Evolutionary conservation across 1,139 yeast genomes (phyloP).

Genomic region (Protomyces macrosporus): DNA sequence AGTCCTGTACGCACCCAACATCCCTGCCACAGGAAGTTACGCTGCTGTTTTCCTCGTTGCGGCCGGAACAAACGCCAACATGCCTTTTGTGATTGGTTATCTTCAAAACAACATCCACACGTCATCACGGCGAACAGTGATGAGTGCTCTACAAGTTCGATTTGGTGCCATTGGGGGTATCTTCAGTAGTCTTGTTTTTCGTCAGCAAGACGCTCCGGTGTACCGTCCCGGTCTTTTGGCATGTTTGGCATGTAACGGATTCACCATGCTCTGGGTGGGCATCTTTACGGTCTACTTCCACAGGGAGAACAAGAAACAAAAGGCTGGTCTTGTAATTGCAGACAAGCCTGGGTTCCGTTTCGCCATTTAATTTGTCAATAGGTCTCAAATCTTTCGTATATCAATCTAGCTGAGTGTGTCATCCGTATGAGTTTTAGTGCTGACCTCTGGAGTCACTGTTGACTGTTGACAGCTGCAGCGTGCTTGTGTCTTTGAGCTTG

Average conservation of each 20-base stretch:
- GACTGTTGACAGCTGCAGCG: too few species aligned
- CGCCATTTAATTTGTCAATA: not conserved
- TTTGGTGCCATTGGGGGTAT: constrained; percentile 1
- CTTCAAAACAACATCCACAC: constrained; percentile 36
- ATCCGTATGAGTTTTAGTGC: too few species aligned
- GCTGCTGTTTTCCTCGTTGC: constrained; percentile 42
- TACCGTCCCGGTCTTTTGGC: not conserved
- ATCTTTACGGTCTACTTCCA: not conserved
- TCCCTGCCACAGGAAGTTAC: not conserved
- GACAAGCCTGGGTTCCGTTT: not conserved
- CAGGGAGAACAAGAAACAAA: not conserved
- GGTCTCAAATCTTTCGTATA: too few species aligned
- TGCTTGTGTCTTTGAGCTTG: too few species aligned
- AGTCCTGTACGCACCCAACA: not conserved
- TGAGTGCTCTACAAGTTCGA: not conserved
- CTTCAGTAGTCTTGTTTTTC: not conserved
- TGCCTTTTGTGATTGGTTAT: constrained; percentile 53
- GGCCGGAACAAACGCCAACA: constrained; percentile 51
- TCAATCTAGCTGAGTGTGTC: too few species aligned
- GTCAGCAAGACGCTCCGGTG: not conserved
- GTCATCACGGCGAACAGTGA: not conserved
- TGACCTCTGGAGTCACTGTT: too few species aligned
- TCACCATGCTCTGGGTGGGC: not conserved
- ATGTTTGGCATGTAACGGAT: not conserved
- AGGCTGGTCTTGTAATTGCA: not conserved